Evolutionary conservation across 2,329 filamentous ascomycete genomes (phyloP).

Genomic region (Nemania bipapillata): DNA sequence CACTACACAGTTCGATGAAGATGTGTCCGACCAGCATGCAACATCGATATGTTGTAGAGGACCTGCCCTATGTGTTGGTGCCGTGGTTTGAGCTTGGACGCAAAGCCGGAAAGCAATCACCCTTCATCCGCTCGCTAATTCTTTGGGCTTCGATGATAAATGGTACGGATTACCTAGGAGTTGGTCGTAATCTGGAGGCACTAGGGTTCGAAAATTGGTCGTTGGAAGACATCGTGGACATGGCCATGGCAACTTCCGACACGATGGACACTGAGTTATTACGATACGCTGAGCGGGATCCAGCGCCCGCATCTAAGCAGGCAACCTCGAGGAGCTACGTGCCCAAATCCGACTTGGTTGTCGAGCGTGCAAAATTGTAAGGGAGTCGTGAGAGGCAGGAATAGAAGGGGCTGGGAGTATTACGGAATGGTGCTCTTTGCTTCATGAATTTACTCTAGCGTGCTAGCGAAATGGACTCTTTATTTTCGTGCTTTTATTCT

Average conservation of each 20-base stretch:
- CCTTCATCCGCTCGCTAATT: slow-evolving; percentile 36
- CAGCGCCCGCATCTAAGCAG: not conserved
- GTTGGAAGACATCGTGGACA: slow-evolving; percentile 24
- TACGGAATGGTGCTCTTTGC: not conserved
- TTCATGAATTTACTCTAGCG: not conserved
- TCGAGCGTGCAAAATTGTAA: not conserved
- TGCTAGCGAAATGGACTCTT: not conserved
- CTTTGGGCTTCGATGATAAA: slow-evolving; percentile 34
- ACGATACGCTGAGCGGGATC: slow-evolving; percentile 10
- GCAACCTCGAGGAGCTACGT: not conserved
- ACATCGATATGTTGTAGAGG: slow-evolving; percentile 33
- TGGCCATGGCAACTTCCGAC: slow-evolving; percentile 20
- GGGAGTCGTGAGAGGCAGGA: not conserved
- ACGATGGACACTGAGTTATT: slow-evolving; percentile 17
- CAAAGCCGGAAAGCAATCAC: slow-evolving; percentile 31
- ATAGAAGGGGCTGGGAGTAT: not conserved
- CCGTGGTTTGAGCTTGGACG: slow-evolving; percentile 37
- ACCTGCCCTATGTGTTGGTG: slow-evolving; percentile 37
- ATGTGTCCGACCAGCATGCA: slow-evolving; percentile 33
- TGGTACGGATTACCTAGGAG: slow-evolving; percentile 27
- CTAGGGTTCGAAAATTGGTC: slow-evolving; percentile 27
- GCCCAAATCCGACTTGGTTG: not conserved
- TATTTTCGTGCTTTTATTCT: not conserved
- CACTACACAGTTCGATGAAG: slow-evolving; percentile 36
- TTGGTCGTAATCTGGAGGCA: slow-evolving; percentile 27